These are phyloP conservation scores for Pinus taeda DNA, from an alignment of 75 land plant genomes.

Conservation along the genomic window DNA sequence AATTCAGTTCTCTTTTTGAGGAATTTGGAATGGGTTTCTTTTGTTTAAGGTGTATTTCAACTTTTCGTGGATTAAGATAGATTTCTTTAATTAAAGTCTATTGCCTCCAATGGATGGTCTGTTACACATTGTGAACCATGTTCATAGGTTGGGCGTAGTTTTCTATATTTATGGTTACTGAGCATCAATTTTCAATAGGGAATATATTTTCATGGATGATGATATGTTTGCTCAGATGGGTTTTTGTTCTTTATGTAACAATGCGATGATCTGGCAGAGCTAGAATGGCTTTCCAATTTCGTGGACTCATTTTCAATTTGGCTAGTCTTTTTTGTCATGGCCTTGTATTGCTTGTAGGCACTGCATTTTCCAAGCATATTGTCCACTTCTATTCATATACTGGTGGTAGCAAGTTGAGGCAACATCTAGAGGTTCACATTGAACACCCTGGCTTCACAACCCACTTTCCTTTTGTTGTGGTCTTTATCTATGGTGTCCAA, in stretches of 20 bases:
- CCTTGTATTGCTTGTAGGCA: constrained; percentile 29
- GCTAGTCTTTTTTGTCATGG: too few relatives aligned
- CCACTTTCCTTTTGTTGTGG: too few relatives aligned
- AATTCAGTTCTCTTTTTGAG: not conserved
- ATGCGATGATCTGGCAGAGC: constrained; percentile 85
- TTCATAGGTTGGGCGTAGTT: too few relatives aligned
- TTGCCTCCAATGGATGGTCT: not conserved
- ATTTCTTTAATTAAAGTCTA: constrained; percentile 1
- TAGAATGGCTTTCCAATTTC: constrained; percentile 87
- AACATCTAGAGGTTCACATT: constrained; percentile 59
- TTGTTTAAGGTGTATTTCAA: not conserved
- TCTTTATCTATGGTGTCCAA: too few relatives aligned
- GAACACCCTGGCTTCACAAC: not conserved
- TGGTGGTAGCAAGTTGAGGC: constrained; percentile 49
- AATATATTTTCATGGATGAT: not conserved
- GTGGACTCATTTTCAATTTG: constrained; percentile 43
- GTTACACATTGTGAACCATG: not conserved
- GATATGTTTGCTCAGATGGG: not conserved
- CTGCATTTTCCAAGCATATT: constrained; percentile 70
- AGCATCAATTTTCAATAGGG: not conserved
- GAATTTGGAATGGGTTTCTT: not conserved
- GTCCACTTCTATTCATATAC: constrained; percentile 61
- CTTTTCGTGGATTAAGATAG: not conserved
- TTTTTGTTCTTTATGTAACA: constrained; percentile 27
- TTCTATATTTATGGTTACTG: not conserved